phyloP scores from a whole-genome alignment of 345 rosid genomes.

The Eutrema yunnanense region DNA sequence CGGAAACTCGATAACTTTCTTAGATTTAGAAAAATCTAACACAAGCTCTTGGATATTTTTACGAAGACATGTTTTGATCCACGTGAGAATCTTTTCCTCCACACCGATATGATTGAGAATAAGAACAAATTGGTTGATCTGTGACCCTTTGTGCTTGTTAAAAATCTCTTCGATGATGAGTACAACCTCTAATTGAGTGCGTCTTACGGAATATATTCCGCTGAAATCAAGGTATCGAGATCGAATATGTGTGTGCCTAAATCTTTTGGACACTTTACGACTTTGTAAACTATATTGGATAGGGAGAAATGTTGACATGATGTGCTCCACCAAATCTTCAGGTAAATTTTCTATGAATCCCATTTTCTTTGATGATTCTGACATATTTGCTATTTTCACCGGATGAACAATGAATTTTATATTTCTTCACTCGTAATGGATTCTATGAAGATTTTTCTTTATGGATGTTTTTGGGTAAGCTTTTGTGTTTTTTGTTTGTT shows the following conservation, averaged over 20 bases:
- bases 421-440: too few relatives aligned
- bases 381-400: not conserved
- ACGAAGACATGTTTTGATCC: not conserved
- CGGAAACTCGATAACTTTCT: not conserved
- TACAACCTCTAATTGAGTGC: not conserved
- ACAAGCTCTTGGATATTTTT: not conserved
- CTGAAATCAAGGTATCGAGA: not conserved
- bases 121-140: not conserved
- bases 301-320: not conserved
- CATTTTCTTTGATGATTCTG: not conserved
- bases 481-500: too few relatives aligned
- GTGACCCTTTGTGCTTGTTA: not conserved
- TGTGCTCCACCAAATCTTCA: not conserved
- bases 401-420: too few relatives aligned
- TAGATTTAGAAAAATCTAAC: slow-evolving; percentile 1
- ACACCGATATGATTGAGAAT: not conserved
- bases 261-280: not conserved
- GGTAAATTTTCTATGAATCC: not conserved
- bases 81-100: not conserved
- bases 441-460: too few relatives aligned
- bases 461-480: too few relatives aligned
- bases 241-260: not conserved
- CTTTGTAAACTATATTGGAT: not conserved
- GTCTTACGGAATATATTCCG: not conserved
- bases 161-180: not conserved